Conservation (phyloP, 2,329 filamentous ascomycete genomes). For the Cucurbitaria berberidis region DNA sequence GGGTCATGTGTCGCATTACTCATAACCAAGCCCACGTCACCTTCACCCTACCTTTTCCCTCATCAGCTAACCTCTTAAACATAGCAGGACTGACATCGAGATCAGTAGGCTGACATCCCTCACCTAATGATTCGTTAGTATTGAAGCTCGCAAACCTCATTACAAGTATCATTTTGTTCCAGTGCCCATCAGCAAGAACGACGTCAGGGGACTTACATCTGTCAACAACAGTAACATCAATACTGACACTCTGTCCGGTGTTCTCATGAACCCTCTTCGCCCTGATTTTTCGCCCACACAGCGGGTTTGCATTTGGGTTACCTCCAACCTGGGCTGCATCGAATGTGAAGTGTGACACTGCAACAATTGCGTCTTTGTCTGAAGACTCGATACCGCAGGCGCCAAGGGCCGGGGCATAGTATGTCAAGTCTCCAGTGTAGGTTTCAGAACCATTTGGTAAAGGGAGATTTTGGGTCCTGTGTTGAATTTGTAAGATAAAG, state of each 20-base stretch:
- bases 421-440: conserved; percentile 71
- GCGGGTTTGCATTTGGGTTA: conserved; percentile 66
- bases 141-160: neutral
- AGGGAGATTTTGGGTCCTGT: conserved; percentile 53
- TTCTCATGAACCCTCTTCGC: conserved; percentile 58
- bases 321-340: conserved; percentile 62
- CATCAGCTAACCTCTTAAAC: conserved; percentile 56
- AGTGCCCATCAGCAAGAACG: neutral
- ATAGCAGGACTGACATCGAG: conserved; percentile 58
- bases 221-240: conserved; percentile 72
- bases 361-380: conserved; percentile 65
- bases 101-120: conserved; percentile 56
- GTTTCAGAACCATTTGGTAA: conserved; percentile 59
- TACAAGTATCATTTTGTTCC: neutral
- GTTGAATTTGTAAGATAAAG: conserved; percentile 11
- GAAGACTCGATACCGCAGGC: conserved; percentile 69
- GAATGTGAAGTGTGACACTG: conserved; percentile 71
- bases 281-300: conserved; percentile 72
- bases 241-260: conserved; percentile 54
- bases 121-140: conserved; percentile 43
- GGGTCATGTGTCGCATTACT: conserved; percentile 11
- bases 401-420: conserved; percentile 70
- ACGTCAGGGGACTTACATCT: conserved; percentile 57
- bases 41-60: conserved; percentile 55
- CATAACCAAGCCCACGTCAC: conserved; percentile 60